Evolutionary conservation across 345 rosid species (phyloP), one percentile per base, ranked within the genome.

Genomic region (Acer yangbiense): DNA sequence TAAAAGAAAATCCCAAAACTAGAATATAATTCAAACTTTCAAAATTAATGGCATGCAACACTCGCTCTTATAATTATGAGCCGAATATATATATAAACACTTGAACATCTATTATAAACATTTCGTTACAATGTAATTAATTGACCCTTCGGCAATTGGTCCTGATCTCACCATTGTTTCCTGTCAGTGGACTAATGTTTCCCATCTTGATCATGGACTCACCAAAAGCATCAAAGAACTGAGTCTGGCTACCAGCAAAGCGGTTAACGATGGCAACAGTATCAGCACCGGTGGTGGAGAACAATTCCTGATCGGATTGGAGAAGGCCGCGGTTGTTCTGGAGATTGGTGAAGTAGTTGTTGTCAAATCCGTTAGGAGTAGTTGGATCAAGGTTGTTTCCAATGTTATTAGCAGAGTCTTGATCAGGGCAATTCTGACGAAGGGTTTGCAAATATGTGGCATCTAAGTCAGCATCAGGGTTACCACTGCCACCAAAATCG

Each of bases 191-290:
- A 58, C 69, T 79, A 11, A 86, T 75, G 60, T 88, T 88, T 7
- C 85, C 87, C 89, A 86, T 84, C 7, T 76, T 88, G 9, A 86
- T 77, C 86, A 88, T 88, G 6, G 89, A 83, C 9, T 68, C 44
- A 11, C 44, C 85, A 64, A 88, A 84, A 44, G 74, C 52, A 23
- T 73, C 63, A 27, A 84, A 88, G 84, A 88, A 86, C 12, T 78
- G 76, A 17, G 79, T 65, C 63, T 82, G 89, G 71, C 74, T 84
- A 16, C 50, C n/a, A 16, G 83, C 77, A 39, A 84, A 88, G 11
- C 44, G 72, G 72, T 88, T 82, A 7, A 88, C 89, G 43, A 81
- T 10, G n/a, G 78, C 13, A 2, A 81, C 61, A 3, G 86, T 76
- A 50, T 65, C 66, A 9, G 83, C 67, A 9, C 76, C 85, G 4